These are phyloP conservation scores for Sutorius eximius DNA, from an alignment of 1,284 basidiomycete species.

Conservation along the genomic window DNA sequence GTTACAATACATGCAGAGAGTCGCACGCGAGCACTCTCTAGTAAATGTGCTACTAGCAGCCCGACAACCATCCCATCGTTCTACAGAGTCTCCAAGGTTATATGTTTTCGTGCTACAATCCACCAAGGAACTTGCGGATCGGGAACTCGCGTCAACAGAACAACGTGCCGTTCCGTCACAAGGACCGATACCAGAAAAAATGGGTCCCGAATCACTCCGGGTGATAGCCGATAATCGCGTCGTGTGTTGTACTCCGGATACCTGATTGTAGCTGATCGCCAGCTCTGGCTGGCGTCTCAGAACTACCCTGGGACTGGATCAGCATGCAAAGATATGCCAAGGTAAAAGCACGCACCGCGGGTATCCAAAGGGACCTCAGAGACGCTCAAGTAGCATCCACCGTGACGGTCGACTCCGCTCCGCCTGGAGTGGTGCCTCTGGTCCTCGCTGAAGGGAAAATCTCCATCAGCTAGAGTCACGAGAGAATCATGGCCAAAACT, in stretches of 20 bases:
- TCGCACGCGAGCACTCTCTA: not conserved
- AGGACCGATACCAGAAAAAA: not conserved
- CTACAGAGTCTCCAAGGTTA: not conserved
- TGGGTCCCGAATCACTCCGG: not conserved
- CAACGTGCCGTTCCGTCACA: not conserved
- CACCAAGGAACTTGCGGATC: not conserved
- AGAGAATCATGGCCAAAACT: not conserved
- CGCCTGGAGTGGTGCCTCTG: not conserved
- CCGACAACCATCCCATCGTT: not conserved
- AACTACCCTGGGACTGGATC: constrained; percentile 4
- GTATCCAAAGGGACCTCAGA: not conserved
- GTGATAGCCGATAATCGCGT: not conserved
- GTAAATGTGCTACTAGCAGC: not conserved
- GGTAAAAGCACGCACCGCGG: constrained; percentile 6
- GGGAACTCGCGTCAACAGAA: not conserved
- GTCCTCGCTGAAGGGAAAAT: not conserved
- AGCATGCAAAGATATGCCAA: not conserved
- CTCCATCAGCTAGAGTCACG: not conserved
- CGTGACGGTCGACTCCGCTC: not conserved
- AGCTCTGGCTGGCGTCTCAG: constrained; percentile 14
- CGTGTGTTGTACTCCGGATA: not conserved
- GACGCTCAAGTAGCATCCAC: constrained; percentile 2
- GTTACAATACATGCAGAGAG: not conserved
- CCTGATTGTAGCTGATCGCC: constrained; percentile 6
- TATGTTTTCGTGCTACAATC: not conserved